phyloP scores from a whole-genome alignment of 306 rosid species.

The Canavalia gladiata region DNA sequence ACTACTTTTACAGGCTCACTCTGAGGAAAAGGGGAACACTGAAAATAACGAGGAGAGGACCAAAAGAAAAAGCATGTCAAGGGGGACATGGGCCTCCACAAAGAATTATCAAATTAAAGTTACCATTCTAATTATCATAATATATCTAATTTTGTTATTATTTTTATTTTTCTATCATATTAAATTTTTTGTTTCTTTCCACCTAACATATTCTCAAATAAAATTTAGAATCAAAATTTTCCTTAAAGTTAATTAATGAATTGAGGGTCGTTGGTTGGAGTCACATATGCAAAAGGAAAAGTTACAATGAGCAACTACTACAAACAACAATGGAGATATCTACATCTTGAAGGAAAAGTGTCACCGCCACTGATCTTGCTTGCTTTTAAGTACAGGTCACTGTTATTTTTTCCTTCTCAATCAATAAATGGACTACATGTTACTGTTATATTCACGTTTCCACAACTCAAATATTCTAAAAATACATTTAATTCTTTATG shows the following conservation, averaged over 20 bases:
- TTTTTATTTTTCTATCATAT: too few relatives aligned
- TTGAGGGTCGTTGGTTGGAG: constrained; percentile 29
- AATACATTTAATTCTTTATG: background rate
- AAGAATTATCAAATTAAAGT: constrained; percentile 40
- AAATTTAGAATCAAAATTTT: too few relatives aligned
- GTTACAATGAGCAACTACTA: background rate
- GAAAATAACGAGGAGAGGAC: constrained; percentile 52
- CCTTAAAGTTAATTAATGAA: too few relatives aligned
- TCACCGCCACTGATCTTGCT: constrained; percentile 35
- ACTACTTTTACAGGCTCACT: constrained; percentile 55
- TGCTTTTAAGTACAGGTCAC: constrained; percentile 45
- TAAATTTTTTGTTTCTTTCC: too few relatives aligned
- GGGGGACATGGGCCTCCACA: constrained; percentile 34
- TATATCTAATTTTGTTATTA: too few relatives aligned
- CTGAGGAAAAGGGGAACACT: constrained; percentile 51
- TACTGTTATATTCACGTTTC: constrained; percentile 17
- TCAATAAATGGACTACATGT: constrained; percentile 31
- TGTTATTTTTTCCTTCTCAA: constrained; percentile 25
- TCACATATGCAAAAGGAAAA: constrained; percentile 36
- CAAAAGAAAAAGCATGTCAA: constrained; percentile 25
- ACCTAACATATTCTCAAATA: too few relatives aligned
- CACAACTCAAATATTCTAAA: constrained; percentile 12
- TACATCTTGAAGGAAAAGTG: constrained; percentile 51
- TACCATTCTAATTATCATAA: too few relatives aligned
- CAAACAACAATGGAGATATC: constrained; percentile 30